Evolutionary conservation across 2,329 filamentous ascomycete species (phyloP), one percentile per base, ranked within the genome.

Genomic region (Mariannaea sp.): DNA sequence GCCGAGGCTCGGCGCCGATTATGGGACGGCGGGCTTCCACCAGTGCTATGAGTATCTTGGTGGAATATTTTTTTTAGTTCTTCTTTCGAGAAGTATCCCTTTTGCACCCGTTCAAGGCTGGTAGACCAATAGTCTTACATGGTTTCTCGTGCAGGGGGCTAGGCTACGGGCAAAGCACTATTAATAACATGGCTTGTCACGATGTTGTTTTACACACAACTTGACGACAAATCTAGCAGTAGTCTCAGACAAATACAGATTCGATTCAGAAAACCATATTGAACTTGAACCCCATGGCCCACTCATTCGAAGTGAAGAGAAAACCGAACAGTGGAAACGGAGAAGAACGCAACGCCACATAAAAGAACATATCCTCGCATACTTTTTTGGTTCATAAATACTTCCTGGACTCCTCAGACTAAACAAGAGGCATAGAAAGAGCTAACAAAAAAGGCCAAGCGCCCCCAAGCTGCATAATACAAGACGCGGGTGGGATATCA

Each of bases 181-280:
- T 24, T 10, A 49, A 51, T 42, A 64, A 55, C 56, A 64, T 56
- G 68, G 64, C 65, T 69, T 73, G 69, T 66, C 68, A 58, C 67
- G 56, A 60, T 72, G 63, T 62, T 67, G 71, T 53, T 52, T 43
- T n/a, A n/a, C n/a, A n/a, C n/a, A 57, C 61, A 58, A 62, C 56
- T 59, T 50, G 64, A 56, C 60, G 67, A 62, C 69, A 69, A 66
- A 62, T 62, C 59, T 57, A 64, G 67, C 66, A 69, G 66, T 73
- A 72, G 70, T 68, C 62, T 66, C 65, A 66, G 61, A 53, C 62
- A 67, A 68, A 66, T 66, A 64, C 54, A 62, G 57, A 49, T 53
- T 60, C 58, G 57, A 65, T 66, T 66, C 60, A 58, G 52, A 61
- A 65, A 55, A 48, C 3, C 20, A 48, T 12, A 3, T 29, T 36